A percentile compares a stretch with the other conserved stretches of the same genome.
These are phyloP conservation scores for Monilinia aucupariae DNA, from an alignment of 2,329 filamentous ascomycete species.

Conservation along the genomic window DNA sequence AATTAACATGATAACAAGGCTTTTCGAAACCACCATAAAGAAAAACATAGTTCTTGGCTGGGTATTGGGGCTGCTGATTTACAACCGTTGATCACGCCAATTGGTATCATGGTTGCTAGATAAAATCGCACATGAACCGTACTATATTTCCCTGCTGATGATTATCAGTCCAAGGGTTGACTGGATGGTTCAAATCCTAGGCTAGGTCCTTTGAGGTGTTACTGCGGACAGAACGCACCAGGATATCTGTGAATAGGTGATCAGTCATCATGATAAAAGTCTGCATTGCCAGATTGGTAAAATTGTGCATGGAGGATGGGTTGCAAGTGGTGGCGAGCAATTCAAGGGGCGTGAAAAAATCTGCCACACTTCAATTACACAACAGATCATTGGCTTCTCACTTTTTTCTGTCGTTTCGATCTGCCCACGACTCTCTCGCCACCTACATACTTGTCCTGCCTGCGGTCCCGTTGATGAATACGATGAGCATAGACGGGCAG, in stretches of 20 bases:
- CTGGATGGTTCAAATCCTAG: neutral
- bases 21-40: neutral
- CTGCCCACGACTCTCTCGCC: slow-evolving; percentile 2
- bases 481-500: neutral
- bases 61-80: neutral
- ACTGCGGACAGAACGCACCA: neutral
- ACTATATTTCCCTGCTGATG: neutral
- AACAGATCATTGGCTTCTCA: neutral
- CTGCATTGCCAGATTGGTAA: neutral
- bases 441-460: neutral
- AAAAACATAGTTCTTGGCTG: neutral
- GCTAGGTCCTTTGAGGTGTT: neutral
- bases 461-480: neutral
- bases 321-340: slow-evolving; percentile 11
- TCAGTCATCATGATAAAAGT: neutral
- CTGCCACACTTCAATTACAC: slow-evolving; percentile 9
- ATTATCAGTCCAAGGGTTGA: slow-evolving; percentile 1
- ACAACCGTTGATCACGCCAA: slow-evolving; percentile 13
- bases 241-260: slow-evolving; percentile 4
- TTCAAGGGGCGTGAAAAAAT: slow-evolving; percentile 11
- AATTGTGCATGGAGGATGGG: slow-evolving; percentile 7
- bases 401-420: neutral
- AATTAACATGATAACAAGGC: neutral
- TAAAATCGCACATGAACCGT: slow-evolving; percentile 7
- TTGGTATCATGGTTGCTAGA: slow-evolving; percentile 6